Base-by-base conservation (phyloP, 129 eudicot genomes). In the Pulicaria dysenterica region DNA sequence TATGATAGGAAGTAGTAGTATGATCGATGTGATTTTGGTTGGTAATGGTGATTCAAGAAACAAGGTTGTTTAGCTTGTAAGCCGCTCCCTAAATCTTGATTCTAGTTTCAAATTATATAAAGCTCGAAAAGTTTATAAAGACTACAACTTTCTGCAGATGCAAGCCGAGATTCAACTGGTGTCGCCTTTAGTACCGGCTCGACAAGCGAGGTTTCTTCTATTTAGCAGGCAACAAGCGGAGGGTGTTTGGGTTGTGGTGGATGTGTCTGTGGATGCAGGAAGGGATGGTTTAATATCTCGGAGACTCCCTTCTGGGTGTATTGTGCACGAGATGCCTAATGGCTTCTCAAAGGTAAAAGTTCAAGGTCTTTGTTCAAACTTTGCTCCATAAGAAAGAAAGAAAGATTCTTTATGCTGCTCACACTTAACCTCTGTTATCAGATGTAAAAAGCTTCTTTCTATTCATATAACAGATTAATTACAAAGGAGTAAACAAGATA, bases 281-380 rank as follows among this genome's bases (percentile, higher is more conserved):
- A 60, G 85, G 41, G 94, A 88, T 40, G 84, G 86, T 41, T 62
- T 67, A 5, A 56, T 72, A 64, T 86, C 87, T 60, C 65, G 94
- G 70, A 86, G 96, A 84, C 89, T 92, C 55, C 97, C 97, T 45
- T 92, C 97, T 9, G 97, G 96, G 3, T 92, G 86, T 69, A 44
- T 92, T 5, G 75, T 92, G 62, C 96, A 92, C 69, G 96, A 89
- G 70, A 75, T 92, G 84, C 84, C 85, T 1, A 89, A 87, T 73
- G 91, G 95, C 17, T 85, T 48, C 75, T 85, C 95, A 53, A 83
- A 89, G 98, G 96, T 92, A 69, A n/a, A n/a, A n/a, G n/a, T n/a
- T n/a, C n/a, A n/a, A n/a, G n/a, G n/a, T n/a, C n/a, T n/a, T n/a
- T n/a, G n/a, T n/a, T n/a, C 72, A 74, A 51, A 55, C 57, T 17